phyloP scores from a whole-genome alignment of 2,329 filamentous ascomycete genomes.

The Orbilia quercus region DNA sequence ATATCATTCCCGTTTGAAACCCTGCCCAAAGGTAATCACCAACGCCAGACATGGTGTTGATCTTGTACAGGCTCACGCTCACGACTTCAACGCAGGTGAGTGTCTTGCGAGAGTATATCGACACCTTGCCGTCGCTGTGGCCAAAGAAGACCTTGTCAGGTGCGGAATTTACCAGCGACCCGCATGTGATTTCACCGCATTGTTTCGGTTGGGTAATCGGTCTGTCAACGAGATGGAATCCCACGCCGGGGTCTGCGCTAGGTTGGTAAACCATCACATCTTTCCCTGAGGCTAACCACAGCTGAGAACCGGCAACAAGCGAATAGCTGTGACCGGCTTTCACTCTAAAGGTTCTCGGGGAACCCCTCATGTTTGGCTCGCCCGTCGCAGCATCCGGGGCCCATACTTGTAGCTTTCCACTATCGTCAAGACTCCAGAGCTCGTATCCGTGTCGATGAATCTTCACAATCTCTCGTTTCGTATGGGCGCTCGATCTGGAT shows the following conservation, averaged over 20 bases:
- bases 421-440: constrained; percentile 93
- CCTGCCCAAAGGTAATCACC: constrained; percentile 89
- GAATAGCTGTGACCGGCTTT: constrained; percentile 87
- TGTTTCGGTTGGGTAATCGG: constrained; percentile 75
- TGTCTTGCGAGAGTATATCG: constrained; percentile 79
- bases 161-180: constrained; percentile 77
- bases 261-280: constrained; percentile 87
- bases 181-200: constrained; percentile 87
- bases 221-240: constrained; percentile 79
- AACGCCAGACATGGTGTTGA: constrained; percentile 84
- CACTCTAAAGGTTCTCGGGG: constrained; percentile 80
- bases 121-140: constrained; percentile 92
- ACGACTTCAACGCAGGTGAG: constrained; percentile 81
- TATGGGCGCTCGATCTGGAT: constrained; percentile 78
- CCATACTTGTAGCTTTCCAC: constrained; percentile 88
- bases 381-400: constrained; percentile 77
- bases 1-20: constrained; percentile 92
- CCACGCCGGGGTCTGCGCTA: constrained; percentile 73
- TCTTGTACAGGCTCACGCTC: constrained; percentile 92
- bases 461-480: constrained; percentile 80
- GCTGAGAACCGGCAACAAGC: constrained; percentile 81
- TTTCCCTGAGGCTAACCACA: constrained; percentile 90
- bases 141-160: constrained; percentile 87
- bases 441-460: constrained; percentile 89
- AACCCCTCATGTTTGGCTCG: constrained; percentile 77